Evolutionary conservation across 2,329 filamentous ascomycete genomes (phyloP), one percentile per base, ranked within the genome.

Genomic region (Huntiella abstrusa): DNA sequence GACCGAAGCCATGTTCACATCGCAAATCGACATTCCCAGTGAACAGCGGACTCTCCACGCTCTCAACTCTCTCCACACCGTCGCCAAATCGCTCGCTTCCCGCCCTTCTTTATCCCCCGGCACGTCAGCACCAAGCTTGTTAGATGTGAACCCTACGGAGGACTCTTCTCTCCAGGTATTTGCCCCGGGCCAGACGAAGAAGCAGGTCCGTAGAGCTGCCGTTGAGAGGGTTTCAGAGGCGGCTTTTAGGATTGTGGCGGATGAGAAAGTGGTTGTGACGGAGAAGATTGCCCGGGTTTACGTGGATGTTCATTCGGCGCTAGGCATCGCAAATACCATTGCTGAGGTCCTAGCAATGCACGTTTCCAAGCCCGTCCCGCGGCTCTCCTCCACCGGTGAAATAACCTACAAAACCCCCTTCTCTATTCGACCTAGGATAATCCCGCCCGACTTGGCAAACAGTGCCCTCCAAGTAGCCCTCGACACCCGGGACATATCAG

Each of bases 261-360:
- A 88, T 54, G 77, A 80, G 3, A 76, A 80, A 50, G 77, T 95
- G 41, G 83, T 86, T 62, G 82, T 96, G 57, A 82, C 83, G 4
- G 75, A 80, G 6, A 65, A 71, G 28, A 66, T 88, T 33, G 73
- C 96, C 35, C 67, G 72, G 48, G 61, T 73, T 53, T 96, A 95
- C 60, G 77, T 93, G 51, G 68, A 73, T 34, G 75, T 84, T 39
- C 85, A 94, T 59, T 69, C 77, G 22, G 69, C 77, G 8, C 71
- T 96, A 38, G 73, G 76, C 51, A 76, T 72, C 48, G 78, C 85
- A 2, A 75, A 83, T 52, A 77, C 82, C 39, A 73, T 96, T 51
- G 85, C 88, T 5, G 73, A 79, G 50, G 75, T 86, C 37, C 80
- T 98, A 56, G 66, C 77, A 47, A 69, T 95, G 45, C 96, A 88